These are phyloP conservation scores for Acanthochlamys bracteata DNA, from an alignment of 106 monocot species.

Conservation along the genomic window DNA sequence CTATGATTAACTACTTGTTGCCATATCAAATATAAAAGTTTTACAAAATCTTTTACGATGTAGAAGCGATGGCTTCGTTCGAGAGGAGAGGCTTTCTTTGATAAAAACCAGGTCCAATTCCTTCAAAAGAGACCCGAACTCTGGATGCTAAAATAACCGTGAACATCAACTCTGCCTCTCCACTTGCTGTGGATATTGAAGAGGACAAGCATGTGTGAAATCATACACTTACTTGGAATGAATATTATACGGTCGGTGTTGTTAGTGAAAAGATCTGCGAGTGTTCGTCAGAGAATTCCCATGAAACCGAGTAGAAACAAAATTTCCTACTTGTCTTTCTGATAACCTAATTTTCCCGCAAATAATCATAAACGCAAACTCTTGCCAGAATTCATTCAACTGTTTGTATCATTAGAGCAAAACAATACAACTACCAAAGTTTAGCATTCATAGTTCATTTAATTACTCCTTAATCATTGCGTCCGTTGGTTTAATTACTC, in stretches of 20 bases:
- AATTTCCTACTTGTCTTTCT: too few species aligned
- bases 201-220: slow-evolving; percentile 57
- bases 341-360: too few species aligned
- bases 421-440: neutral
- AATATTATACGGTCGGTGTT: neutral
- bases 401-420: neutral
- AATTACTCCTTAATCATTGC: neutral
- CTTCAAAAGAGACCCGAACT: slow-evolving; percentile 33
- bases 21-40: neutral
- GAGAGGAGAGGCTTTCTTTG: slow-evolving; percentile 49
- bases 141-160: slow-evolving; percentile 32
- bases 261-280: neutral
- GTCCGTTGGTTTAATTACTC: too few species aligned
- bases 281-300: too few species aligned
- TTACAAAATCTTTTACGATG: slow-evolving; percentile 11
- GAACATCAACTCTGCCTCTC: neutral
- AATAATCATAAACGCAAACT: too few species aligned
- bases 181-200: slow-evolving; percentile 33
- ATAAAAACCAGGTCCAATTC: slow-evolving; percentile 50
- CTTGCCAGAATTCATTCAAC: too few species aligned
- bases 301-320: too few species aligned
- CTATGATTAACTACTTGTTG: neutral
- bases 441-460: neutral
- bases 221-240: neutral
- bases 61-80: slow-evolving; percentile 69